Conservation (phyloP, 352 stramenopile species). For the Globisporangium viniferum region DNA sequence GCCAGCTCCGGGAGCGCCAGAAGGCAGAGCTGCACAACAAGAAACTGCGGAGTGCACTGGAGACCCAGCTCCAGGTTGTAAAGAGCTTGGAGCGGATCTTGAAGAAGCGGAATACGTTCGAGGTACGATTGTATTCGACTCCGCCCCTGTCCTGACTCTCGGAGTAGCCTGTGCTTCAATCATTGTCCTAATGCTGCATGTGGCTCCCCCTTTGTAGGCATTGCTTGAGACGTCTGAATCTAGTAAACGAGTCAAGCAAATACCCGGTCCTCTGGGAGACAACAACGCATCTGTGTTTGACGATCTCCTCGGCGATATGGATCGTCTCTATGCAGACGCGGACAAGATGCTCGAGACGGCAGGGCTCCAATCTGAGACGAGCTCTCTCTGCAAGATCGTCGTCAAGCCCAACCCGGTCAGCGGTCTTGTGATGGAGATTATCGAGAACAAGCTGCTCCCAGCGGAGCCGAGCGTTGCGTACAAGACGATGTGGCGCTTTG, state of each 20-base stretch:
- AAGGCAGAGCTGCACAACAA: background rate
- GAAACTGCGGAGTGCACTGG: background rate
- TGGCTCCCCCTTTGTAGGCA: background rate
- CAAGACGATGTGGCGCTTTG: background rate
- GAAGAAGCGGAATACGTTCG: conserved; percentile 13
- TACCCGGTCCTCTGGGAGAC: background rate
- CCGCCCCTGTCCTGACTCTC: no score
- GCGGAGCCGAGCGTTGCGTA: background rate
- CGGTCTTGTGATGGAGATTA: background rate
- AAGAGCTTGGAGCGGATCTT: conserved; percentile 43
- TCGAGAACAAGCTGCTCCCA: conserved; percentile 1
- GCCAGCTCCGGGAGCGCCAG: background rate
- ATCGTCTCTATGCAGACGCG: background rate
- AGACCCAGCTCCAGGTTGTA: conserved; percentile 23
- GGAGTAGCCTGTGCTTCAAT: no score
- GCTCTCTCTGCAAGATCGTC: background rate
- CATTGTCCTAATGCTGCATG: background rate
- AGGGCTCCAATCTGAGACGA: background rate
- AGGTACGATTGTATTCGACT: background rate
- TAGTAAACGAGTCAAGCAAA: background rate
- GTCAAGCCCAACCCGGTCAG: background rate
- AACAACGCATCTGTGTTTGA: background rate
- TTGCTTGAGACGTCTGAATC: background rate
- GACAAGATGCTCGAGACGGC: background rate
- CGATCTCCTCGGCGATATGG: background rate